Base-by-base conservation (phyloP, 2,329 filamentous ascomycete species). In the Alternaria arborescens region DNA sequence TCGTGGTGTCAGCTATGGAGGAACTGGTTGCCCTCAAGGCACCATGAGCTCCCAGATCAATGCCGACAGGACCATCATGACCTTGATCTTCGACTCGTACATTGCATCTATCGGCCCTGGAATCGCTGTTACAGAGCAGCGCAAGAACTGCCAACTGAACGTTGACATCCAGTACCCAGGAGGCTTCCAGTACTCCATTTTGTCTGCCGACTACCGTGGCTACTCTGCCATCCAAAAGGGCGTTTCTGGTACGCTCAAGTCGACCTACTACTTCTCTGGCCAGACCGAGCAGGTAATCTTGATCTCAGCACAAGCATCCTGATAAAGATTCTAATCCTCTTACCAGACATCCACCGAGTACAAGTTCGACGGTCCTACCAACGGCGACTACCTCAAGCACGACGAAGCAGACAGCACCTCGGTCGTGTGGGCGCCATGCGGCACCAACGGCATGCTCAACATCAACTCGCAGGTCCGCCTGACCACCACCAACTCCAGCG, bases 61-160 rank as follows among this genome's bases (percentile, higher is more conserved):
- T 12, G 64, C 69, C 24, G 81, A 84, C 68, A 76, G 77, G 55
- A 78, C 75, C 73, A 82, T 72, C 48, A 71, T 86, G 64, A 86
- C 84, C 34, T 77, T 86, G 65, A 82, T 85, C 67, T 86, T 85
- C 70, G 82, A 84, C 71, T 60, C 74, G 16, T 86, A 85, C 65
- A 78, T 84, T 42, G 84, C 83, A 38, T 81, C 82, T 52, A 81
- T 85, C 40, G 84, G 84, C 47, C 77, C 79, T 16, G 75, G 76
- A 53, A 74, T 83, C 54, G 36, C 78, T 10, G 68, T 82, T 42
- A 79, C 78, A 42, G 77, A 84, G 58, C 76, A 78, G 68, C 82
- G 83, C 71, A 83, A 83, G 78, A 85, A 85, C 76, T 86, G 84
- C 78, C 82, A 85, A 72, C 74, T 86, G 62, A 85, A 85, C 73